phyloP scores from a whole-genome alignment of 768 basidiomycete genomes.

The Lactarius vividus region DNA sequence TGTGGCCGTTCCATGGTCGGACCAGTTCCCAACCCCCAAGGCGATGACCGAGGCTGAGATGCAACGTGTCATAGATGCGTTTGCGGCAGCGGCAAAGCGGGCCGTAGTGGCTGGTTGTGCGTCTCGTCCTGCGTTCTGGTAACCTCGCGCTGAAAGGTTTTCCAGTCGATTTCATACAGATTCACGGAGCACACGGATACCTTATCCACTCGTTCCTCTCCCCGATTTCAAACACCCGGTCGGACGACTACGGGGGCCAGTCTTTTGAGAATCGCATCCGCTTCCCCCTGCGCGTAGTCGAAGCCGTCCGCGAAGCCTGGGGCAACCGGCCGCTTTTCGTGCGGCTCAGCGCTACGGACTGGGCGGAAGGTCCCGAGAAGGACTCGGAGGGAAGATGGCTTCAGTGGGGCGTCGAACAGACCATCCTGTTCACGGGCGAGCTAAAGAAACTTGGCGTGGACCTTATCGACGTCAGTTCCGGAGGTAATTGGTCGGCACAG shows the following conservation, averaged over 20 bases:
- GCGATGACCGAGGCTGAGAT: slow-evolving; percentile 57
- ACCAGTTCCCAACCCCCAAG: slow-evolving; percentile 54
- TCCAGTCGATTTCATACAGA: slow-evolving; percentile 65
- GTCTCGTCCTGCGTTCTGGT: slow-evolving; percentile 27
- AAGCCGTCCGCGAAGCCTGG: slow-evolving; percentile 56
- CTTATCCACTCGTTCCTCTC: slow-evolving; percentile 68
- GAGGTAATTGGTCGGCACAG: slow-evolving; percentile 43
- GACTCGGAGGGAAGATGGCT: slow-evolving; percentile 53
- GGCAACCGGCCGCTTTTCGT: slow-evolving; percentile 67
- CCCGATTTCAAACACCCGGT: slow-evolving; percentile 69
- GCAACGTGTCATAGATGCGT: slow-evolving; percentile 57
- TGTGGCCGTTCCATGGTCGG: slow-evolving; percentile 53
- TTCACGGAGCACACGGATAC: slow-evolving; percentile 73
- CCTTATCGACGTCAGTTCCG: slow-evolving; percentile 65
- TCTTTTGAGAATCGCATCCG: slow-evolving; percentile 70
- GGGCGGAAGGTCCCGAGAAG: slow-evolving; percentile 52
- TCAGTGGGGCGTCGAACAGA: slow-evolving; percentile 80
- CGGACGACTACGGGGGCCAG: slow-evolving; percentile 68
- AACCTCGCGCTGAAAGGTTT: slow-evolving; percentile 15
- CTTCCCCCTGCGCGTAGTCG: slow-evolving; percentile 56
- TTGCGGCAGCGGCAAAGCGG: slow-evolving; percentile 50
- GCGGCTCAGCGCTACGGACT: slow-evolving; percentile 53
- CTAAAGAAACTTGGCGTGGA: slow-evolving; percentile 65
- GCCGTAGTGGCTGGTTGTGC: slow-evolving; percentile 61
- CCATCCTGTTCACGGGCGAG: slow-evolving; percentile 52